Conservation (phyloP, 768 basidiomycete genomes). For the Clitopilus hobsonii region DNA sequence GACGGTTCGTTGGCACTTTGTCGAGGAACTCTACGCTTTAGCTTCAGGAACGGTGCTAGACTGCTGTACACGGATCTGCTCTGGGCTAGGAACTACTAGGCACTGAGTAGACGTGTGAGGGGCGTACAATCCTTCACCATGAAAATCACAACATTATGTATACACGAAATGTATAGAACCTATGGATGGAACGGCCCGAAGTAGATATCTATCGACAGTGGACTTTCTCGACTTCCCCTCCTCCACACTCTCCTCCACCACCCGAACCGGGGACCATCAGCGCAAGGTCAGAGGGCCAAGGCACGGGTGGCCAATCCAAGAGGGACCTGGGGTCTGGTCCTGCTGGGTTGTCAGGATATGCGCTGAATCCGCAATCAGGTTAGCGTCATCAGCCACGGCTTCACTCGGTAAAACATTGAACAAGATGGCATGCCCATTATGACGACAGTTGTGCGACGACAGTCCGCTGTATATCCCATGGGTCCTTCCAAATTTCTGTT, state of each 20-base stretch:
- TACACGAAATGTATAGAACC: too few relatives aligned
- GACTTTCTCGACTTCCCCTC: neutral
- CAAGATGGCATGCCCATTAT: neutral
- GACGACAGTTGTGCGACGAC: constrained; percentile 40
- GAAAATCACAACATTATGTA: too few relatives aligned
- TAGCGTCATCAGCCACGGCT: neutral
- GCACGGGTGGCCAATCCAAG: neutral
- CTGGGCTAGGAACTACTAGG: neutral
- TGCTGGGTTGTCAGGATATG: neutral
- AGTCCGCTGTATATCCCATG: constrained; percentile 71
- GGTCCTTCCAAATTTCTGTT: constrained; percentile 75
- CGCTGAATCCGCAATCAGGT: neutral
- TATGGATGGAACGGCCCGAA: neutral
- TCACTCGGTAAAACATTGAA: neutral
- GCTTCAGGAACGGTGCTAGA: neutral
- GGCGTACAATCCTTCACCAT: neutral
- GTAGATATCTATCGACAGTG: neutral
- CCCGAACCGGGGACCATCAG: neutral
- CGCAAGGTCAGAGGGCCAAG: neutral
- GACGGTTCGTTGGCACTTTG: neutral
- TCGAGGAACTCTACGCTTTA: neutral
- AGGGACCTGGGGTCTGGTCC: neutral
- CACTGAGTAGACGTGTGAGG: neutral
- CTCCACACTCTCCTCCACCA: neutral
- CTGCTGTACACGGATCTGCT: neutral